These are phyloP conservation scores for Quercus robur DNA, from an alignment of 306 rosid species.

Conservation along the genomic window DNA sequence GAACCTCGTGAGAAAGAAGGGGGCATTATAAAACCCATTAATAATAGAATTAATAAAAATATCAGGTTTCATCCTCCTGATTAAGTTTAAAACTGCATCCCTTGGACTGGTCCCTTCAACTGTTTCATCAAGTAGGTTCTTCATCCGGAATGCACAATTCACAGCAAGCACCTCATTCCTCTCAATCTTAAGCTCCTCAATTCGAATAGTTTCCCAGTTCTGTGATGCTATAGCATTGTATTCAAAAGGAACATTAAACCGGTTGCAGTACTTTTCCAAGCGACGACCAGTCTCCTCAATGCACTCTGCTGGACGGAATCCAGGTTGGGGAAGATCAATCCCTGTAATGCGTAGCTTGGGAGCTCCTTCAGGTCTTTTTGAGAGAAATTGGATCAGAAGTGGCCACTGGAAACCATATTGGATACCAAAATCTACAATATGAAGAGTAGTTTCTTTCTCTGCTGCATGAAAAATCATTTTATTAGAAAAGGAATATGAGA, in stretches of 20 bases:
- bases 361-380: constrained; percentile 46
- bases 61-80: constrained; percentile 3
- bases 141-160: not conserved
- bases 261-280: constrained; percentile 39
- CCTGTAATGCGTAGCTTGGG: constrained; percentile 55
- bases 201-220: not conserved
- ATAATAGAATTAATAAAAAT: not conserved
- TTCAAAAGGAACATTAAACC: constrained; percentile 70
- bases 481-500: constrained; percentile 40
- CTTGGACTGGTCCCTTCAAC: not conserved
- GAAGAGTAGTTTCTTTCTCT: constrained; percentile 41
- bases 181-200: constrained; percentile 5
- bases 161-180: constrained; percentile 1
- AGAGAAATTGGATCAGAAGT: constrained; percentile 46
- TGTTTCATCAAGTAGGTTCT: not conserved
- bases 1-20: not conserved
- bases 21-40: not conserved
- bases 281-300: constrained; percentile 78
- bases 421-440: constrained; percentile 72
- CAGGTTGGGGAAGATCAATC: constrained; percentile 73
- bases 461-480: constrained; percentile 38
- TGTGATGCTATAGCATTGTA: constrained; percentile 34
- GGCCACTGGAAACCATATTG: constrained; percentile 86
- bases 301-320: constrained; percentile 79
- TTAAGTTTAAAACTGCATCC: not conserved